A percentile compares a stretch with the other conserved stretches of the same genome.
Conservation (phyloP, 2,329 filamentous ascomycete genomes). For the Penicillium sclerotiorum region DNA sequence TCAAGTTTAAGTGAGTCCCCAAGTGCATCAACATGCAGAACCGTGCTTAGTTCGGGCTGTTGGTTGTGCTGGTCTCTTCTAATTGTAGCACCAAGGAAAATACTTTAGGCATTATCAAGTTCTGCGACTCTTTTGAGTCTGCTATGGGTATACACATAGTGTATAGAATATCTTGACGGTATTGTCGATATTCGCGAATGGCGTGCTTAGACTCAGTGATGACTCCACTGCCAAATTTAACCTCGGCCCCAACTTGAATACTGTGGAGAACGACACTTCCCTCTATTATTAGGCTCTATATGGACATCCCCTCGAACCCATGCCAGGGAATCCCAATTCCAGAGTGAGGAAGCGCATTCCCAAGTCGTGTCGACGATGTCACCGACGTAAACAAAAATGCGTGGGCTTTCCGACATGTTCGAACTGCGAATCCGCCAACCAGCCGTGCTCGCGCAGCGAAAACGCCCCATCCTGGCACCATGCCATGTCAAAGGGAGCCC, state of each 20-base stretch:
- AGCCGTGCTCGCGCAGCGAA: slow-evolving; percentile 22
- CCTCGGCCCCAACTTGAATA: neutral
- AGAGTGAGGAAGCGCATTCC: slow-evolving; percentile 26
- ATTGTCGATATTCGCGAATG: neutral
- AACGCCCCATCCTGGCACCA: slow-evolving; percentile 27
- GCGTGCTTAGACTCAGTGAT: slow-evolving; percentile 6
- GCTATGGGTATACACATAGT: too few species aligned
- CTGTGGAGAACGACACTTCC: slow-evolving; percentile 1
- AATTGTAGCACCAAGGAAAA: too few species aligned
- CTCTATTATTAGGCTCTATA: too few species aligned
- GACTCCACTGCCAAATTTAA: neutral
- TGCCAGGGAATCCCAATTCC: slow-evolving; percentile 7
- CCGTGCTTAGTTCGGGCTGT: too few species aligned
- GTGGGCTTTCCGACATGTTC: slow-evolving; percentile 24
- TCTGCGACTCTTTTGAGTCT: too few species aligned
- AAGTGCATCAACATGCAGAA: too few species aligned
- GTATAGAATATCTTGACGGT: too few species aligned
- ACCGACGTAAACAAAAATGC: slow-evolving; percentile 29
- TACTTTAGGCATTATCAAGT: too few species aligned
- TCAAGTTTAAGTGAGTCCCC: too few species aligned
- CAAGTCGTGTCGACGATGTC: slow-evolving; percentile 26
- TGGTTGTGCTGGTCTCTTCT: too few species aligned
- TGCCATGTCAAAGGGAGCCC: slow-evolving; percentile 27
- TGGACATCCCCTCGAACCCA: neutral
- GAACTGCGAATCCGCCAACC: slow-evolving; percentile 24